Base-by-base conservation (phyloP, 2,329 filamentous ascomycete species). In the Alternaria conjuncta region DNA sequence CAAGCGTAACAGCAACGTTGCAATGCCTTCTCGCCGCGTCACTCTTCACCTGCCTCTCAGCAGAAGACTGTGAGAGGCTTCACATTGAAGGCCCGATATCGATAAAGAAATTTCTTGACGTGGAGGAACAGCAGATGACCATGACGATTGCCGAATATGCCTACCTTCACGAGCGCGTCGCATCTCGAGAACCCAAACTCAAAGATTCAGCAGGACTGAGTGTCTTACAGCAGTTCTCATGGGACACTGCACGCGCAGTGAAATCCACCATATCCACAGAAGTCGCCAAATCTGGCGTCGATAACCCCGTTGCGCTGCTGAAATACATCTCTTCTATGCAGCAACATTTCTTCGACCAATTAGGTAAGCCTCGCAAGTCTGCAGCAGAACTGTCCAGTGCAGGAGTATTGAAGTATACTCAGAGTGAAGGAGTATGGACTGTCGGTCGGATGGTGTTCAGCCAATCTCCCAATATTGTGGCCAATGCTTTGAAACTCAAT, bases 361-460 rank as follows among this genome's bases (percentile, higher is more conserved):
- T 83, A 2, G 84, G 83, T 4, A 78, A 80, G 46, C 67, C 75
- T 4, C 73, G 84, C 3, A 71, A 68, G 1, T 67, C 71, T 15
- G 80, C 76, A 9, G 83, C 81, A 21, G 84, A 86, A 64, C 60
- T 86, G 8, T 84, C 84, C 0, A 86, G 84, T 68, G 57, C 86
- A 5, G 84, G 84, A 0, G 70, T 80, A 3, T 75, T 82, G 49
- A 68, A 67, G 13, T 12, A 66, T 5, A 60, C 49, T 13, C 44
- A 21, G 15, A 25, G 28, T 7, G 47, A 44, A 21, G 57, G 54
- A 1, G 41, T 56, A 5, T 75, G 77, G 68, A 68, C 62, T 18
- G 75, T 84, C 26, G 79, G 78, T 2, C 76, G 81, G 4, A 78
- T 84, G 69, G 63, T 82, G 5, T 85, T 86, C 58, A 83, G 82